Percentiles rank a stretch among this genome's conserved stretches.
Conservation (phyloP, 1,139 yeast genomes). For the Fermentozyma sake region DNA sequence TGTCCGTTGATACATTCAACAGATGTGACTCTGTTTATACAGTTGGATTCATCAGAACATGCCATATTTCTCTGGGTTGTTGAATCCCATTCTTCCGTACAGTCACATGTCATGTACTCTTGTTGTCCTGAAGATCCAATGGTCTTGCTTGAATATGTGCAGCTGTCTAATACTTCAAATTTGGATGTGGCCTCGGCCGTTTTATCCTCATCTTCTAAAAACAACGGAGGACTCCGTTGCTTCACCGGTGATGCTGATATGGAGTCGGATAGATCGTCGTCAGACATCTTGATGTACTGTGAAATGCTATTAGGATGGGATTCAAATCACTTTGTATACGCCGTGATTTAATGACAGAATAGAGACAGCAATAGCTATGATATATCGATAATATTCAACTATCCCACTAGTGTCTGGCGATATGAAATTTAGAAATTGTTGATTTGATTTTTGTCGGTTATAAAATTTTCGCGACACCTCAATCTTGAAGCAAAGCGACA, state of each 20-base stretch:
- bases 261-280: no score
- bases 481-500: no score
- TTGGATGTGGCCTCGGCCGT: constrained; percentile 66
- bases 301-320: no score
- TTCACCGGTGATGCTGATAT: no score
- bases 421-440: no score
- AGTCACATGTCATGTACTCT: constrained; percentile 88
- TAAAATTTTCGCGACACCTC: no score
- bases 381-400: no score
- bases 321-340: no score
- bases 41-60: constrained; percentile 82
- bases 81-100: constrained; percentile 49
- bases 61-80: constrained; percentile 48
- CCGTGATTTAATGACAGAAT: constrained; percentile 1
- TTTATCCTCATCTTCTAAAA: constrained; percentile 48
- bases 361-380: not conserved
- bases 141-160: constrained; percentile 55
- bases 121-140: constrained; percentile 68
- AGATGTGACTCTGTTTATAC: constrained; percentile 87
- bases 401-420: no score
- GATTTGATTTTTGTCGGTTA: no score
- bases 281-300: no score
- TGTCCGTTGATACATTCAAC: constrained; percentile 83
- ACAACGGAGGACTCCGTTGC: no score
- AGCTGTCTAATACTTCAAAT: constrained; percentile 53